Base-by-base conservation (phyloP, 495 filamentous ascomycete species). In the Podospora australis region DNA sequence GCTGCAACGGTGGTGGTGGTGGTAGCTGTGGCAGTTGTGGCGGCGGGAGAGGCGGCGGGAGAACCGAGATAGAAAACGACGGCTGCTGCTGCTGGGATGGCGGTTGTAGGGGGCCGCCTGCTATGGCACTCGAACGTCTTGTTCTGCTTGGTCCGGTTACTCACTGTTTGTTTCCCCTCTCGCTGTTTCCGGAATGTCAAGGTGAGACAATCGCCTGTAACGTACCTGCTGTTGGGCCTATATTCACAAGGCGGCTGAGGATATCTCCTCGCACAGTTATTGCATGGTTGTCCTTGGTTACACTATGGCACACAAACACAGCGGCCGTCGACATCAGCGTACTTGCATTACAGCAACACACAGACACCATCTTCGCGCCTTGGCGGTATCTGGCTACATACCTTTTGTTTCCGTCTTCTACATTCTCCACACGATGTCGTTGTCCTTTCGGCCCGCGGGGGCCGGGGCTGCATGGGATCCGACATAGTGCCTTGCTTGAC, bases 401-500 rank as follows among this genome's bases (percentile, higher is more conserved):
- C 67, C 64, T 63, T 68, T 44, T 70, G 67, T 44, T 70, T 70
- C 51, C 67, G 54, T 41, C 67, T 48, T 39, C 67, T 58, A 35
- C 67, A 70, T 51, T 70, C 67, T 1, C 54, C 52, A 48, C 67
- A 70, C 20, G 63, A 67, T n/a, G 65, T 68, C 16, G 65, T 67
- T 20, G 49, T 63, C 43, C 65, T 55, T 54, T 68, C 65, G 16
- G 59, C 59, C 46, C 63, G 65, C 39, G 52, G 45, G 11, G 52
- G 49, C 24, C 65, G 59, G 41, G 54, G 23, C 24, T 66, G 60
- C 63, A 63, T 56, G 35, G 53, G 49, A 46, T 68, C 63, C 59
- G 66, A 62, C 61, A 66, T 67, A 16, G 42, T 43, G 46, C 47
- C 20, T 46, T 48, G 46, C 42, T 46, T 43, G 50, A 39, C 30